Base-by-base conservation (phyloP, 2,329 filamentous ascomycete genomes). In the Aspergillus fumigatus region DNA sequence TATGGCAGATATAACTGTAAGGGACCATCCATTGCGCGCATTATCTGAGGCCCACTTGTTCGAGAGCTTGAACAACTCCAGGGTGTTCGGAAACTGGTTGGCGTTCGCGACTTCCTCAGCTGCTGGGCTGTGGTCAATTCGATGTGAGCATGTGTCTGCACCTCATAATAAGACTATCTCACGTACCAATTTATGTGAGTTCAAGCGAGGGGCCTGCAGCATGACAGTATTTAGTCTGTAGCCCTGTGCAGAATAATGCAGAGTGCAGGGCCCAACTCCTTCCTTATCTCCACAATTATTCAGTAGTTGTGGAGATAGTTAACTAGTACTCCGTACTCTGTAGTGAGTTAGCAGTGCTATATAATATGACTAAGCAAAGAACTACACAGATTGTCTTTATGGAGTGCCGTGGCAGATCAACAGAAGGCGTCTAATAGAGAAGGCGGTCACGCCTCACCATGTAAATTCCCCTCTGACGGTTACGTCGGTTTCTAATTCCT, bases 381-480 rank as follows among this genome's bases (percentile, higher is more conserved):
- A 47, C 49, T 59, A 52, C 55, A 23, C 9, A 29, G 19, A 5
- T 61, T 55, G 63, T 61, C 4, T 29, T 2, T 50, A 21, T 32
- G 4, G 14, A 9, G 6, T 10, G 23, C 62, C 56, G 60, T 53
- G 48, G 19, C 10, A 26, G 3, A 47, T 47, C 21, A 26, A 23
- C 21, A 21, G 10, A 9, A 21, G 3, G 4, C 27, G 11, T 23
- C 26, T 5, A 8, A 26, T 65, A 65, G 60, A 63, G 69, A 47
- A 56, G 50, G 56, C 66, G 56, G 58, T 56, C 61, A 41, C 11
- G 48, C 27, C 41, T 61, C 60, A 52, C 32, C 56, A 50, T 52
- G 59, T 60, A 62, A 65, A 50, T 55, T 59, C 67, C 68, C 69
- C 69, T 71, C 68, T 55, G 62, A 52, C 58, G 56, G 60, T 64